Evolutionary conservation across 192 early-diverging fungal species (phyloP), one percentile per base, ranked within the genome.

Genomic region (Coemansia furcata): DNA sequence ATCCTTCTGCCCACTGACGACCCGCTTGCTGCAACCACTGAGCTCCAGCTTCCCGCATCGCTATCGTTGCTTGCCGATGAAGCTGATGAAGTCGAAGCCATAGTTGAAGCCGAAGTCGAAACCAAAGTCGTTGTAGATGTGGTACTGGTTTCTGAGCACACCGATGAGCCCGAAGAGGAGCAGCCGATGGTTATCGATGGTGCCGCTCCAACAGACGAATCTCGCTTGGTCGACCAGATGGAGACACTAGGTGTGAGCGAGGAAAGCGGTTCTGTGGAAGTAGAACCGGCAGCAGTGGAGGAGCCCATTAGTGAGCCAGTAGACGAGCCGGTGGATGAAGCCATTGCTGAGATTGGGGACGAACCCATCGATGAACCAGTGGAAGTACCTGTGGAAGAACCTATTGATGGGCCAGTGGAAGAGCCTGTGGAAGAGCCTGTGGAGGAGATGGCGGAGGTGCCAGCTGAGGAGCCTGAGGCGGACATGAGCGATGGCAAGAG

Each of bases 1-100:
- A 54, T 57, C 10, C 44, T 74, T 9, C 54, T 55, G 55, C 30
- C 77, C 12, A 61, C 62, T 3, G 77, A 80, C 54, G 69, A 80
- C 23, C 72, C 77, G 17, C 67, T 79, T 4, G 68, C 60, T 42
- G 36, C 35, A 29, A 12, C 42, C n/a, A 4, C 54, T 17, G 54
- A 57, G 30, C 50, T 11, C 23, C 50, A 52, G 3, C 21, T 15
- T 23, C 26, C 26, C 50, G 26, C 50, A 14, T 52, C 26, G 26
- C 50, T 52, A 12, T 3, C 6, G 1, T 26, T 52, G 11, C 49
- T 30, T 30, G 49, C 49, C 26, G 49, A 52, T 11, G 49, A 52
- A 12, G 7, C 21, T 3, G 49, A 52, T 46, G n/a, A 46, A 19
- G 5, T 5, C 17, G 43, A 44, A 44, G n/a, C 6, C 46, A 47